A percentile compares a stretch with the other conserved stretches of the same genome.
Evolutionary conservation across 2,329 filamentous ascomycete species (phyloP).

Genomic region (Monilinia fructicola): DNA sequence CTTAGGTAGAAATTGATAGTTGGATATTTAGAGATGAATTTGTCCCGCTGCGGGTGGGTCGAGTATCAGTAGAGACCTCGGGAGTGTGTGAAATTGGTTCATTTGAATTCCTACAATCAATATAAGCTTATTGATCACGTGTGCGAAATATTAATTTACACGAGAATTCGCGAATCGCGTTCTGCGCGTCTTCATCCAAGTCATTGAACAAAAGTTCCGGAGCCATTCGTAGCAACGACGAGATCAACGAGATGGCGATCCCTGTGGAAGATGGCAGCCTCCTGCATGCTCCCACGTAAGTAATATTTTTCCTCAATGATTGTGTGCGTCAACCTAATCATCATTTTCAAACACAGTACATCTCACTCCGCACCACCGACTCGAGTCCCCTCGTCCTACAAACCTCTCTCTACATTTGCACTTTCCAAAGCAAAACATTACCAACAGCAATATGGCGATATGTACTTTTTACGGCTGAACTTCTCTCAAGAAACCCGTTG

Average conservation of each 20-base stretch:
- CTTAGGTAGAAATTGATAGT: background rate
- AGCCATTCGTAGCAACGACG: background rate
- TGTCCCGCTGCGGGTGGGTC: too few species aligned
- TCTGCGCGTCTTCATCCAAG: conserved; percentile 6
- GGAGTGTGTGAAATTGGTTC: background rate
- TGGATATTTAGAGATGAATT: background rate
- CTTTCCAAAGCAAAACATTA: conserved; percentile 75
- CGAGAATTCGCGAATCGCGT: conserved; percentile 23
- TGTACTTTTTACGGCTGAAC: conserved; percentile 93
- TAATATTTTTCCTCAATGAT: background rate
- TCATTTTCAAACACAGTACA: background rate
- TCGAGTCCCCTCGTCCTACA: conserved; percentile 58
- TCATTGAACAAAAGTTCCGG: conserved; percentile 1
- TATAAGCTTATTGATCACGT: background rate
- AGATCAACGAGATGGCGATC: conserved; percentile 10
- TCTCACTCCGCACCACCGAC: conserved; percentile 14
- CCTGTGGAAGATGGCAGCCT: conserved; percentile 20
- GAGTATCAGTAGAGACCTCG: too few species aligned
- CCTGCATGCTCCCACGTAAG: conserved; percentile 21
- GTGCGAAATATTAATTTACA: conserved; percentile 23
- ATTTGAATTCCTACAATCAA: too few species aligned
- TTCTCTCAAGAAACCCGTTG: conserved; percentile 81
- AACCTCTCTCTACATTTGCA: conserved; percentile 70
- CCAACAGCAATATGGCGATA: conserved; percentile 93
- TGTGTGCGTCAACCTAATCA: background rate